Conservation (phyloP, 2,329 filamentous ascomycete species). For the Cadophora luteo-olivacea region DNA sequence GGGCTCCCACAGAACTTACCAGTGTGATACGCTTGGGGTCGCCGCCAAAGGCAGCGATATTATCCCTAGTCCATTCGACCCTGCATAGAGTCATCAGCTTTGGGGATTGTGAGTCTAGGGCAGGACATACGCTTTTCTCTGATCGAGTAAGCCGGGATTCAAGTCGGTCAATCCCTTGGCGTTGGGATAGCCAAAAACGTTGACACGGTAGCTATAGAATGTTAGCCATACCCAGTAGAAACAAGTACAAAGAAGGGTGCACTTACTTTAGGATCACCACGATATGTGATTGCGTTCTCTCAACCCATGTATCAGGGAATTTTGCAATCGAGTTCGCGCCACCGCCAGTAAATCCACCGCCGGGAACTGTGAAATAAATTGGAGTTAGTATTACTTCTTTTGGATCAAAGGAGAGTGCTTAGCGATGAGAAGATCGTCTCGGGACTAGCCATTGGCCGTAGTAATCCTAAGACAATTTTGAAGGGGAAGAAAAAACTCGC, state of each 20-base stretch:
- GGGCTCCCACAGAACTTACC: too few relatives aligned
- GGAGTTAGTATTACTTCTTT: too few relatives aligned
- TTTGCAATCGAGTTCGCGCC: conserved; percentile 27
- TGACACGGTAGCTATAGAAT: conserved; percentile 41
- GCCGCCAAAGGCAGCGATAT: conserved; percentile 60
- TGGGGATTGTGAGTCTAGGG: background rate
- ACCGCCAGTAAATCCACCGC: conserved; percentile 47
- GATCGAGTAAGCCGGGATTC: conserved; percentile 61
- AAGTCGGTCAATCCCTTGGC: conserved; percentile 34
- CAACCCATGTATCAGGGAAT: conserved; percentile 25
- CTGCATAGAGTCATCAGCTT: background rate
- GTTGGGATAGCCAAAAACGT: conserved; percentile 42
- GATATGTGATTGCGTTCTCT: conserved; percentile 31
- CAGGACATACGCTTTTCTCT: conserved; percentile 47
- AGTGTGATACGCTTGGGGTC: conserved; percentile 49
- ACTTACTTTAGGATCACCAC: conserved; percentile 43
- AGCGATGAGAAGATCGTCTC: too few relatives aligned
- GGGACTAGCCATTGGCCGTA: too few relatives aligned
- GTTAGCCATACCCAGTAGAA: background rate
- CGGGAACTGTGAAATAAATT: conserved; percentile 41
- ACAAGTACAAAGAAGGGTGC: too few relatives aligned
- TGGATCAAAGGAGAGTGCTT: too few relatives aligned
- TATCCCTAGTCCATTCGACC: conserved; percentile 60
- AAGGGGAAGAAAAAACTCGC: too few relatives aligned
- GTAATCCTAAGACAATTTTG: too few relatives aligned